These are phyloP conservation scores for Fusarium xylarioides DNA, from an alignment of 2,329 filamentous ascomycete genomes.

Conservation along the genomic window DNA sequence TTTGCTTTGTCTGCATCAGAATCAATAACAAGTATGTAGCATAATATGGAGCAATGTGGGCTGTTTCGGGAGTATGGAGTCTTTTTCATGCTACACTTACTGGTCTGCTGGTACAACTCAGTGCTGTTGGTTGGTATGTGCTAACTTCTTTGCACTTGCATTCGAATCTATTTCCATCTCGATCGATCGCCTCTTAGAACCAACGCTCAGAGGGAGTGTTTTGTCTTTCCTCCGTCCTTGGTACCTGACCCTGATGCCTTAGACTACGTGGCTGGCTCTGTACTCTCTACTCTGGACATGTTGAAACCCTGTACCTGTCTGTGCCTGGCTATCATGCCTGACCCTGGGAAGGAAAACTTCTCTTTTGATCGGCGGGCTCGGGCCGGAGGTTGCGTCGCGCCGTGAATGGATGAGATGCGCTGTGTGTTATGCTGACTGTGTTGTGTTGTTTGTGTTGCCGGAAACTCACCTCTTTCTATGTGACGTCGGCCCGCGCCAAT, in stretches of 20 bases:
- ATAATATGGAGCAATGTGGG: conserved; percentile 28
- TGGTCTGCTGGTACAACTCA: no score
- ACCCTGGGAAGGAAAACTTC: conserved; percentile 11
- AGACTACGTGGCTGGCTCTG: conserved; percentile 20
- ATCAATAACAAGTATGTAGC: background rate
- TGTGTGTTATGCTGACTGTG: background rate
- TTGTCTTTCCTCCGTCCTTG: conserved; percentile 1
- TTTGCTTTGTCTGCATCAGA: conserved; percentile 10
- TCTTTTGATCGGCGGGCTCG: conserved; percentile 26
- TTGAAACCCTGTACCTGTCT: conserved; percentile 9
- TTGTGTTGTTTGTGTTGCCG: conserved; percentile 7
- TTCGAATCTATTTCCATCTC: conserved; percentile 1
- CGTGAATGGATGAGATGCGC: background rate
- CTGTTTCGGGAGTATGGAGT: conserved; percentile 34
- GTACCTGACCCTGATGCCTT: background rate
- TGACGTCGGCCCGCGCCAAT: conserved; percentile 27
- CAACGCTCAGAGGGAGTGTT: background rate
- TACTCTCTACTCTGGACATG: background rate
- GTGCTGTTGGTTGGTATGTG: background rate
- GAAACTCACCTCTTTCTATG: conserved; percentile 20
- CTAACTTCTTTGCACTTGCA: background rate
- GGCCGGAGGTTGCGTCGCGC: conserved; percentile 19
- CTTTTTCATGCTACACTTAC: conserved; percentile 18
- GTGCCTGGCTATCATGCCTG: conserved; percentile 17
- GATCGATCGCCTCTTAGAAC: conserved; percentile 9